Evolutionary conservation across 371 early-diverging fungal species (phyloP).

Genomic region (Mortierella sp.): DNA sequence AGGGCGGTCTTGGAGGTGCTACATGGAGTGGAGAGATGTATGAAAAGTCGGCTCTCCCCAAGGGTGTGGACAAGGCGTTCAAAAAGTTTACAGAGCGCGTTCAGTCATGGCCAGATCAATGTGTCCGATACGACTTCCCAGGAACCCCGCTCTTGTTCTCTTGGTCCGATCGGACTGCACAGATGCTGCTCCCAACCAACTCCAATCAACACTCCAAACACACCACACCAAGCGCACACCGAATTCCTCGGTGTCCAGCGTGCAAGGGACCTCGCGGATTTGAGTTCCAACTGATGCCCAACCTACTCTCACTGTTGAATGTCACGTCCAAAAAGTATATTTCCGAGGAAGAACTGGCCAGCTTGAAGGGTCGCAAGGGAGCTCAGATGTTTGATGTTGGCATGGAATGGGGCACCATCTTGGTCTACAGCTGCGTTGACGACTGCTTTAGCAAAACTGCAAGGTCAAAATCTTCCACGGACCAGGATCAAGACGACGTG

Average conservation of each 20-base stretch:
- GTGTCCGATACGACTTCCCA: constrained; percentile 82
- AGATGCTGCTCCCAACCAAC: constrained; percentile 46
- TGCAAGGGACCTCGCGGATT: constrained; percentile 85
- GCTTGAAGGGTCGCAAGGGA: constrained; percentile 48
- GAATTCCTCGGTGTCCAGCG: constrained; percentile 67
- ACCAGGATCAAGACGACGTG: constrained; percentile 17
- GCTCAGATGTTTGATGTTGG: constrained; percentile 76
- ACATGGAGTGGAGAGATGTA: constrained; percentile 85
- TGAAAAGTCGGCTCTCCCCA: constrained; percentile 77
- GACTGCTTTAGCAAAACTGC: constrained; percentile 70
- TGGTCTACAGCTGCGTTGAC: constrained; percentile 83
- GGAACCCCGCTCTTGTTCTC: constrained; percentile 80
- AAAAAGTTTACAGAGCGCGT: constrained; percentile 80
- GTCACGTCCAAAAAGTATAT: constrained; percentile 52
- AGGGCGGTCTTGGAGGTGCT: constrained; percentile 42
- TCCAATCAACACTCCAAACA: constrained; percentile 38
- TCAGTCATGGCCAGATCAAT: constrained; percentile 83
- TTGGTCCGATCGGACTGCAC: constrained; percentile 58
- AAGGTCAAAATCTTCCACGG: too few relatives aligned
- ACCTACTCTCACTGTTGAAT: constrained; percentile 75
- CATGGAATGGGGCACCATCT: constrained; percentile 93
- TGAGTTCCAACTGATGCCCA: constrained; percentile 95
- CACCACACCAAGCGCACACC: constrained; percentile 35
- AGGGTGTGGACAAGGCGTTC: constrained; percentile 83
- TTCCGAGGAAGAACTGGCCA: constrained; percentile 38